phyloP scores from a whole-genome alignment of 169 alveolate genomes.

The Eimeria mitis region DNA sequence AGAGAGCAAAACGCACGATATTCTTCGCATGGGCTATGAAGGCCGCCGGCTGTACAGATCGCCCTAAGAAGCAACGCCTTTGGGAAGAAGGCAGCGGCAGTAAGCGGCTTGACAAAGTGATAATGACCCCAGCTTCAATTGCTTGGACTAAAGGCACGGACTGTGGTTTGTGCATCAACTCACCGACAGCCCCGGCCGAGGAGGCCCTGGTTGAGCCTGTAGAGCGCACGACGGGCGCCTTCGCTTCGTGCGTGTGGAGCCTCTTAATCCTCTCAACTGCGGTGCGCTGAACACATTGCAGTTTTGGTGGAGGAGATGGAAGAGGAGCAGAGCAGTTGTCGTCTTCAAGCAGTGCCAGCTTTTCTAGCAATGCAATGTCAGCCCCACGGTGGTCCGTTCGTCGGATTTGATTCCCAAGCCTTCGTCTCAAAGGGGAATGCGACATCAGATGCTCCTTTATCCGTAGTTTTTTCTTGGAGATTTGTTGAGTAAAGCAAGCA shows the following conservation, averaged over 20 bases:
- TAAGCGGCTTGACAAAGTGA: background rate
- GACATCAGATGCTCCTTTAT: background rate
- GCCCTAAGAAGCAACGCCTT: background rate
- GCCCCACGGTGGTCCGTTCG: conserved; percentile 30
- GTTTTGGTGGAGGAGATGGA: background rate
- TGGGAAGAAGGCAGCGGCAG: background rate
- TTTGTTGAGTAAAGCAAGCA: background rate
- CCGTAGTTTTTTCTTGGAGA: background rate
- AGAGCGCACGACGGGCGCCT: background rate
- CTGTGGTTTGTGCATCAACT: background rate
- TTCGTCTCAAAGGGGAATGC: background rate
- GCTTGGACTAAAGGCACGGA: background rate
- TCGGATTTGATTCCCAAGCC: background rate
- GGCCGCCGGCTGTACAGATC: background rate
- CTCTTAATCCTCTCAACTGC: background rate
- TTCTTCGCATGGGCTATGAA: background rate
- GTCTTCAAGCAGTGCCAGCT: background rate
- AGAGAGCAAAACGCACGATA: background rate
- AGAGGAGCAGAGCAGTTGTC: background rate
- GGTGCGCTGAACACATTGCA: background rate
- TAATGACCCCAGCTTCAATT: background rate
- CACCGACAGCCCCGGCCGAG: conserved; percentile 14
- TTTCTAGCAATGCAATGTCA: background rate
- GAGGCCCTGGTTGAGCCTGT: background rate
- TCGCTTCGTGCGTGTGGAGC: conserved; percentile 22